Conservation (phyloP, 2,329 filamentous ascomycete genomes). For the Sporothrix mexicana region DNA sequence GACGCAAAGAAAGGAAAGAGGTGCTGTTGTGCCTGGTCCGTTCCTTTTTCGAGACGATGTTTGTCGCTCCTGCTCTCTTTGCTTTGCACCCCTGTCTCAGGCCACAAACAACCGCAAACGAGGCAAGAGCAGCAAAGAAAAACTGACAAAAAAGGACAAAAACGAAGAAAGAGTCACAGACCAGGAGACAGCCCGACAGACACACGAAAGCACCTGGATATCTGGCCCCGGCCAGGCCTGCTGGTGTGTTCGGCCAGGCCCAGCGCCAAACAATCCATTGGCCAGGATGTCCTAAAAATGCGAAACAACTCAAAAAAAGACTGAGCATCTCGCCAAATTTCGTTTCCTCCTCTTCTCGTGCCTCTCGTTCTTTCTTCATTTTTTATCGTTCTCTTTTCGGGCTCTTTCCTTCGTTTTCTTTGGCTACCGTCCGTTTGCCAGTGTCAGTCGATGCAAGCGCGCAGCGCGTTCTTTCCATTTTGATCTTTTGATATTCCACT, state of each 20-base stretch:
- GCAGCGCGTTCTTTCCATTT: neutral
- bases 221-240: slow-evolving; percentile 23
- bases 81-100: slow-evolving; percentile 24
- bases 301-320: slow-evolving; percentile 33
- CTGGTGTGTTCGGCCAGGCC: slow-evolving; percentile 23
- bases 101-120: neutral
- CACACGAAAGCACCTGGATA: neutral
- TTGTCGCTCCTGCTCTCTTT: slow-evolving; percentile 16
- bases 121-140: neutral
- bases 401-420: neutral
- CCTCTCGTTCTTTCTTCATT: neutral
- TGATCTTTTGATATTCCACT: neutral
- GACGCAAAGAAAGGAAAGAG: neutral
- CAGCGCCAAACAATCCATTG: slow-evolving; percentile 38
- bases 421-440: slow-evolving; percentile 22
- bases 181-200: neutral
- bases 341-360: neutral
- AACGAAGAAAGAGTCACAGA: neutral
- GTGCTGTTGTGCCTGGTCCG: neutral
- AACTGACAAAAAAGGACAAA: neutral
- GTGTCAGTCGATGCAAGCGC: slow-evolving; percentile 14
- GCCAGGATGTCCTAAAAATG: slow-evolving; percentile 32
- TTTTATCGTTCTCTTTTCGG: neutral
- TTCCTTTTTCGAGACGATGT: neutral
- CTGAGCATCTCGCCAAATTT: neutral